These are phyloP conservation scores for Chlamydomonas urium DNA, from an alignment of 139 green algal species.

Conservation along the genomic window DNA sequence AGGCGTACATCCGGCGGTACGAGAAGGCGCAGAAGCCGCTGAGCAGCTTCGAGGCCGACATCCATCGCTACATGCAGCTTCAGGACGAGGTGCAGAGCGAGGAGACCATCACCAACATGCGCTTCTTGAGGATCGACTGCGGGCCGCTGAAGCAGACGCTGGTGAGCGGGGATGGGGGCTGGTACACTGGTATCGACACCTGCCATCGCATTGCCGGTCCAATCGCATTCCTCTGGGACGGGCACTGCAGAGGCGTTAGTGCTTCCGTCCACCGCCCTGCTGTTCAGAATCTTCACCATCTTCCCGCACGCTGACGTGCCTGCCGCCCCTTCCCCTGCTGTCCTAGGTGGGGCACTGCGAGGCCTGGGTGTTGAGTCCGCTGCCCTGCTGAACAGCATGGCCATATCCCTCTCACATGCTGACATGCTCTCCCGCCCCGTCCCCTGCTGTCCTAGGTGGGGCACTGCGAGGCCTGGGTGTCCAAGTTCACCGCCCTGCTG, in stretches of 20 bases:
- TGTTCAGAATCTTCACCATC: too few species aligned
- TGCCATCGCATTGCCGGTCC: too few species aligned
- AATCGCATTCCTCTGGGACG: too few species aligned
- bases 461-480: constrained; percentile 77
- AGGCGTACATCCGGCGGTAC: constrained; percentile 81
- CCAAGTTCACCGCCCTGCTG: constrained; percentile 73
- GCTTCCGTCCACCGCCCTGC: too few species aligned
- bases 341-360: constrained; percentile 74
- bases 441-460: too few species aligned
- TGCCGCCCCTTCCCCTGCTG: too few species aligned
- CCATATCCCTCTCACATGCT: too few species aligned
- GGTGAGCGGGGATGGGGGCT: constrained; percentile 27
- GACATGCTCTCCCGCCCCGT: too few species aligned
- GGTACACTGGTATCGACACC: neutral
- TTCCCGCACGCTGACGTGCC: too few species aligned
- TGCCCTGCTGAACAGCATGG: too few species aligned
- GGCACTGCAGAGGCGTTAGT: too few species aligned
- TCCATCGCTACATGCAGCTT: constrained; percentile 61
- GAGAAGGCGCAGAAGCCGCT: constrained; percentile 83
- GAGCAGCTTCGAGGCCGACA: constrained; percentile 72
- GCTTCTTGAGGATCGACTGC: constrained; percentile 88
- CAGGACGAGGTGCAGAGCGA: constrained; percentile 49
- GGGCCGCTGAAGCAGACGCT: constrained; percentile 82
- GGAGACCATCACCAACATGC: constrained; percentile 74
- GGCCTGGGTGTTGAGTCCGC: constrained; percentile 70